Evolutionary conservation across 306 rosid species (phyloP).

Genomic region (Cucurbita moschata): DNA sequence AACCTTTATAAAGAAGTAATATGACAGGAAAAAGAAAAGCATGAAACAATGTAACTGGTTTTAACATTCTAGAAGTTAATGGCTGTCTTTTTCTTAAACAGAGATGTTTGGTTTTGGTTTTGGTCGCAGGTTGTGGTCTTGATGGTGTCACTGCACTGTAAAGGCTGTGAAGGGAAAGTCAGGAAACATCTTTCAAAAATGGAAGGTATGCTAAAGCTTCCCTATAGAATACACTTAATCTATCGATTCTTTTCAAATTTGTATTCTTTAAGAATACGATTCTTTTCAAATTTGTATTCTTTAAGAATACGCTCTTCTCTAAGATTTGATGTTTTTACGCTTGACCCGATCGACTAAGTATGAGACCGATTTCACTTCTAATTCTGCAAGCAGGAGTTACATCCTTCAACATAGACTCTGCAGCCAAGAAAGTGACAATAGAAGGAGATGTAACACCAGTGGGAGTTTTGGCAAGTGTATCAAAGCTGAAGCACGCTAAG

Average conservation of each 20-base stretch:
- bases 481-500: slow-evolving; percentile 10
- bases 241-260: too few species aligned
- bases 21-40: neutral
- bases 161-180: slow-evolving; percentile 59
- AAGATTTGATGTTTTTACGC: neutral
- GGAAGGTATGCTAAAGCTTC: slow-evolving; percentile 28
- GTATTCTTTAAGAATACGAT: too few species aligned
- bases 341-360: neutral
- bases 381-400: slow-evolving; percentile 6
- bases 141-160: slow-evolving; percentile 59
- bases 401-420: slow-evolving; percentile 11
- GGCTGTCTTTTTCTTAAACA: neutral
- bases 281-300: too few species aligned
- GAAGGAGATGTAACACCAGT: slow-evolving; percentile 8
- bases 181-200: slow-evolving; percentile 56
- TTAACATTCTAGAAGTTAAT: neutral
- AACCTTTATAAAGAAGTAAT: neutral
- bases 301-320: neutral
- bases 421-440: slow-evolving; percentile 11
- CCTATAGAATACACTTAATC: neutral
- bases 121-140: slow-evolving; percentile 39
- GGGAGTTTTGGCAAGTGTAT: slow-evolving; percentile 10
- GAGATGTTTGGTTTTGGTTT: neutral
- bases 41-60: neutral
- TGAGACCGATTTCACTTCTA: neutral